Evolutionary conservation across 192 early-diverging fungal genomes (phyloP).

Genomic region (Thamnidium elegans): DNA sequence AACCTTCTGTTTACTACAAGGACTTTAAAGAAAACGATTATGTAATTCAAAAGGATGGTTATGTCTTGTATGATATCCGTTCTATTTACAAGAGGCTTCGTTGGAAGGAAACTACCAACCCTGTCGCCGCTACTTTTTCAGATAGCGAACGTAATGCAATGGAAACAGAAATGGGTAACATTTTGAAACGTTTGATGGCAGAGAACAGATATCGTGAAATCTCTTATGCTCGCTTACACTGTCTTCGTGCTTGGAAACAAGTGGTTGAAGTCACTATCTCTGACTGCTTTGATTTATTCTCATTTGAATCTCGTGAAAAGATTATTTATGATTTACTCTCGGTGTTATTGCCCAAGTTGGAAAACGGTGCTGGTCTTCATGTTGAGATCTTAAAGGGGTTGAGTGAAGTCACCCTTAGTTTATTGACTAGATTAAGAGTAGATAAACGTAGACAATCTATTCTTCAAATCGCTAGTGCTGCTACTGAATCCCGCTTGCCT

Average conservation of each 20-base stretch:
- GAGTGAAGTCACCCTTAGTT: conserved; percentile 53
- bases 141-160: conserved; percentile 20
- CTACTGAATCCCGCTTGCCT: conserved; percentile 11
- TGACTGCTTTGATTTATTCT: conserved; percentile 61
- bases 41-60: conserved; percentile 51
- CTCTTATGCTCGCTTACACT: conserved; percentile 62
- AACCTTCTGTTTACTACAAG: conserved; percentile 44
- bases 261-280: conserved; percentile 71
- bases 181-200: conserved; percentile 66
- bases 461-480: background rate
- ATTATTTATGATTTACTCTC: conserved; percentile 67
- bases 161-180: conserved; percentile 51
- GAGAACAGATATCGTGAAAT: conserved; percentile 74
- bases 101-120: conserved; percentile 5
- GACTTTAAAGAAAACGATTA: conserved; percentile 49
- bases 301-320: conserved; percentile 57
- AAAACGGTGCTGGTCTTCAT: conserved; percentile 29
- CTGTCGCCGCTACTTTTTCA: background rate
- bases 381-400: conserved; percentile 50
- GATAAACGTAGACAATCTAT: conserved; percentile 52
- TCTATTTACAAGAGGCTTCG: conserved; percentile 61
- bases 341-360: conserved; percentile 61
- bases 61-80: conserved; percentile 66
- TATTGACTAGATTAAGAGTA: conserved; percentile 54
- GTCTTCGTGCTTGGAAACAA: conserved; percentile 79